phyloP scores from a whole-genome alignment of 2,329 filamentous ascomycete genomes.

The Nothophoma quercina region DNA sequence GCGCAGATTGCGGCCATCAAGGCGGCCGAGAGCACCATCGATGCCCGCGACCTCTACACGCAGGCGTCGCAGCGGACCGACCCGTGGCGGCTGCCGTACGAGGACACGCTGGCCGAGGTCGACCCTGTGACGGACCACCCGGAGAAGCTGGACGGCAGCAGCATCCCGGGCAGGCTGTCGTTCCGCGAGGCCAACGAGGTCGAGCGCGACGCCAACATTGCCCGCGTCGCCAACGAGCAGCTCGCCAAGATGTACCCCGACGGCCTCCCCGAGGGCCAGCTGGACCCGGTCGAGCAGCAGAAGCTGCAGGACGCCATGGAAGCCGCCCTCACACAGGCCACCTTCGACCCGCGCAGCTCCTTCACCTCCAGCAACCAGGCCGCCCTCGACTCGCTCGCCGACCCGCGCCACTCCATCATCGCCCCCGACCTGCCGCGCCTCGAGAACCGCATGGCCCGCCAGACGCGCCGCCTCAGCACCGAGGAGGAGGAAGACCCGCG shows the following conservation, averaged over 20 bases:
- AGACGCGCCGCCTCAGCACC: constrained; percentile 39
- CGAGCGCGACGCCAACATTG: constrained; percentile 43
- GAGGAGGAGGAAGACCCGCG: constrained; percentile 55
- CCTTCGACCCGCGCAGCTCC: constrained; percentile 52
- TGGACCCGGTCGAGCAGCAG: constrained; percentile 24
- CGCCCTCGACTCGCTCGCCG: constrained; percentile 57
- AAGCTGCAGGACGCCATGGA: constrained; percentile 38
- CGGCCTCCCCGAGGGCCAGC: constrained; percentile 43
- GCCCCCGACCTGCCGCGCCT: constrained; percentile 61
- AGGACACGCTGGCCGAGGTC: constrained; percentile 80
- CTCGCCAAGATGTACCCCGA: constrained; percentile 48
- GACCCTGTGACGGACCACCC: constrained; percentile 75
- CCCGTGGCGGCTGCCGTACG: constrained; percentile 70
- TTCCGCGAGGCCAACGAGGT: constrained; percentile 41
- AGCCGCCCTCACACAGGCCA: constrained; percentile 43
- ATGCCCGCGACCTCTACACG: constrained; percentile 74
- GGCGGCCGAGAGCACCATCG: constrained; percentile 79
- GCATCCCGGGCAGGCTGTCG: constrained; percentile 33
- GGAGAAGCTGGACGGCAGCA: constrained; percentile 49
- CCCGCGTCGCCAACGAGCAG: constrained; percentile 42
- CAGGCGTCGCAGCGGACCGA: constrained; percentile 78
- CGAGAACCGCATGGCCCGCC: constrained; percentile 47
- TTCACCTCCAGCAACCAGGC: constrained; percentile 60
- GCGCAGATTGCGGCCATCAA: constrained; percentile 83
- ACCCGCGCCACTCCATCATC: constrained; percentile 54